Base-by-base conservation (phyloP, 1,139 yeast species). In the Protomyces pachydermus region DNA sequence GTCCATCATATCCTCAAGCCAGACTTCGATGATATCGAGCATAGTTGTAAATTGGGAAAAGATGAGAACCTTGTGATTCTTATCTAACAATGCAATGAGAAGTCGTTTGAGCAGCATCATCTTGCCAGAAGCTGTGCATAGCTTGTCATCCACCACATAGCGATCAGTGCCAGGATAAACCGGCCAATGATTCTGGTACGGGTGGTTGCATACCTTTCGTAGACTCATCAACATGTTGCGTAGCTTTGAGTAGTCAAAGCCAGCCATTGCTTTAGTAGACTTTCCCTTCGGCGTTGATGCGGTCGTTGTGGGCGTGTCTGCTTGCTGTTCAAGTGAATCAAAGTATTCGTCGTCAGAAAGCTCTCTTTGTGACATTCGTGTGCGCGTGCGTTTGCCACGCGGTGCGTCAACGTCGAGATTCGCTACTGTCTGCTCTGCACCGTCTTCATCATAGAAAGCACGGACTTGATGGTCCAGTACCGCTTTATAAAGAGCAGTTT, bases 21-120 rank as follows among this genome's bases (percentile, higher is more conserved):
- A 91, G 71, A 87, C 91, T 68, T 85, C 84, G 1, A 91, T 72
- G 23, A 91, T 75, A 70, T 91, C 96, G 39, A 91, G 78, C 82
- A 87, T 85, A 53, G 79, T 81, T 0, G 95, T 85, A 74, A 91
- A 91, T 73, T 91, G 98, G 0, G 93, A 84, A 72, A 91, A 91
- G 0, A 91, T 83, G 61, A 91, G 78, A 0, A 88, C 80, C 71
- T 88, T 88, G 73, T 89, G 96, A 3, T 79, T 79, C 0, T 70
- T 68, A 3, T 76, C 70, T 1, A 85, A 68, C 32, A 91, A 74
- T 18, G 74, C 75, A 0, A 81, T 78, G 1, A 86, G 75, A 23
- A 93, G 75, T 71, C 87, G 87, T 66, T 87, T 84, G 52, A 91
- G 76, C 0, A 88, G 76, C 69, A 84, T 84, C 71, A 91, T 74